phyloP scores from a whole-genome alignment of 805 yeast species.

The Yarrowia sp. region DNA sequence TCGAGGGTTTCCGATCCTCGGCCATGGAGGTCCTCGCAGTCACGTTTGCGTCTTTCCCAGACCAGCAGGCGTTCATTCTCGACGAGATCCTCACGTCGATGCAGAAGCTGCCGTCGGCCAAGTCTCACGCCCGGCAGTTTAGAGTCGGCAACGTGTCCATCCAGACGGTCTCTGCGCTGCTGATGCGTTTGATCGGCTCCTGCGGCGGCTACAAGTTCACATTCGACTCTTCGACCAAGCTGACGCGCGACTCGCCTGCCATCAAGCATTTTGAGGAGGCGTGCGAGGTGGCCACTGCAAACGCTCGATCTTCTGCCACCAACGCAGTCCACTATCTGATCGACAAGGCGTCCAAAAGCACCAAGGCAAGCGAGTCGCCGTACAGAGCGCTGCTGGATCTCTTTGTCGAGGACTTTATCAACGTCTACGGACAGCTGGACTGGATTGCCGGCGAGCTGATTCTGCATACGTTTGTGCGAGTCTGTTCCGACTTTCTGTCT shows the following conservation, averaged over 20 bases:
- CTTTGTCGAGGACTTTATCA: conserved; percentile 55
- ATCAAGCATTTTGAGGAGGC: conserved; percentile 23
- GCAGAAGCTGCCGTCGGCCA: conserved; percentile 50
- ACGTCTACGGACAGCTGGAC: conserved; percentile 52
- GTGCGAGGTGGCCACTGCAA: conserved; percentile 23
- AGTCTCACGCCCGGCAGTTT: conserved; percentile 45
- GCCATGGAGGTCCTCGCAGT: conserved; percentile 33
- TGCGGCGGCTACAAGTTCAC: conserved; percentile 36
- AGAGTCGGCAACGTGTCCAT: conserved; percentile 48
- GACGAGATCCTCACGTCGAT: conserved; percentile 57
- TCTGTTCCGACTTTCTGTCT: conserved; percentile 12
- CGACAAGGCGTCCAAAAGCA: conserved; percentile 32
- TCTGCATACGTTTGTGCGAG: conserved; percentile 46
- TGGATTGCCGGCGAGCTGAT: conserved; percentile 61
- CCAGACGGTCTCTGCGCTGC: conserved; percentile 49
- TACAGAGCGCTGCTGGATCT: conserved; percentile 45
- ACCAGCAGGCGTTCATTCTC: conserved; percentile 60
- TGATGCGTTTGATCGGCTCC: conserved; percentile 47
- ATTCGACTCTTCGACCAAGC: conserved; percentile 28
- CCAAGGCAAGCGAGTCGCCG: conserved; percentile 31
- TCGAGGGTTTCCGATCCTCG: conserved; percentile 38
- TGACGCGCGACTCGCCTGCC: conserved; percentile 24
- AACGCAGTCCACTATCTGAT: conserved; percentile 32
- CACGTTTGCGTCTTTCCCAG: conserved; percentile 37
- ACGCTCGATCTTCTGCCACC: conserved; percentile 30